Base-by-base conservation (phyloP, 2,329 filamentous ascomycete species). In the Keithomyces neogunnii region DNA sequence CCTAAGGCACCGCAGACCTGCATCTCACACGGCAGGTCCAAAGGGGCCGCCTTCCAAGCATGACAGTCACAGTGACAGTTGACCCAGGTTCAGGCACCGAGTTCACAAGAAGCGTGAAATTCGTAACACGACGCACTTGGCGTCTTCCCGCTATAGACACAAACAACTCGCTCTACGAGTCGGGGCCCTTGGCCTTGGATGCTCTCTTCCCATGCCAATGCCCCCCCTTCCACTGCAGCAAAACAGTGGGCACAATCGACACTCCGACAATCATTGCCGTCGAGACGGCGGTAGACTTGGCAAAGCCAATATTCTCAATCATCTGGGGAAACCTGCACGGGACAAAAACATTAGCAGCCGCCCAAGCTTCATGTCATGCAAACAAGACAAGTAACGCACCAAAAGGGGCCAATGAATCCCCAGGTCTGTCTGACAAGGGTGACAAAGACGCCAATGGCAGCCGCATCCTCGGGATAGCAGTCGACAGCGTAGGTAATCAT, bases 401-500 rank as follows among this genome's bases (percentile, higher is more conserved):
- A 60, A 35, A 60, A 61, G 3, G 58, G 58, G 5, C 73, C 69
- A 49, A 77, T 71, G 57, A 78, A 79, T 1, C 74, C 75, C 72
- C 73, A 79, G 1, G 72, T 73, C 43, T 78, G 74, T 6, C 80
- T 69, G 2, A 81, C 71, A 50, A 82, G 69, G 3, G 73, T 81
- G 55, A 83, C 72, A 55, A 82, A 82, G 0, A 81, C 78, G 2
- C 79, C 80, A 19, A 83, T 71, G 49, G 73, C 73, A 1, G 73
- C 74, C 0, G 77, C 70, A 40, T 79, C 71, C 31, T 76, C 68
- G 2, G 67, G 70, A 54, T 80, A 74, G 57, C 76, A 79, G 56
- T 84, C 81, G 1, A 84, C 74, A 0, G 78, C 74, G 59, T 82
- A 84, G 0, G 81, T 82, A 29, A 81, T 75, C 43, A 81, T 60